Evolutionary conservation across 768 basidiomycete species (phyloP).

Genomic region (Hygrocybe coccinea): DNA sequence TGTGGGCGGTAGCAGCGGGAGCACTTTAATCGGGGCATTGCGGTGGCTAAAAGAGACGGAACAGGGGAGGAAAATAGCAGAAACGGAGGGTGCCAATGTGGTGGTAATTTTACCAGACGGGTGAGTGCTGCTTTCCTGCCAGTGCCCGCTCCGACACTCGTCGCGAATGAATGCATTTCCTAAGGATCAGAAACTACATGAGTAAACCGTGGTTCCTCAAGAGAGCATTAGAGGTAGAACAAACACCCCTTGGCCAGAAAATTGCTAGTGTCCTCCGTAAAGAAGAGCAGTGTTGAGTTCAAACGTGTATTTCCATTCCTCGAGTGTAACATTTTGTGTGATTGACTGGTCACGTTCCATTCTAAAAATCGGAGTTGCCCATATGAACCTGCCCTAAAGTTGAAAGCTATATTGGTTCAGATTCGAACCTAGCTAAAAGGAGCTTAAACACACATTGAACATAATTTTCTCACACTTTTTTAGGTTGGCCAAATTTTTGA

Average conservation of each 20-base stretch:
- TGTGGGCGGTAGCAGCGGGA: slow-evolving; percentile 91
- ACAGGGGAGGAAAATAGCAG: slow-evolving; percentile 57
- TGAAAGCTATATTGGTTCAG: no score
- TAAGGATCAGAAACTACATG: slow-evolving; percentile 89
- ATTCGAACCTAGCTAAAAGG: no score
- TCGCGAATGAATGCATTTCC: slow-evolving; percentile 3
- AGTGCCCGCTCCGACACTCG: slow-evolving; percentile 1
- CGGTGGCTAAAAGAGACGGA: slow-evolving; percentile 65
- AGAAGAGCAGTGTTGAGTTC: no score
- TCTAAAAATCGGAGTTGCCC: no score
- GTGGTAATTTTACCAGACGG: slow-evolving; percentile 88
- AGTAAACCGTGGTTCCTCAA: slow-evolving; percentile 88
- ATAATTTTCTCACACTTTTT: no score
- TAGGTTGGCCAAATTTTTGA: no score
- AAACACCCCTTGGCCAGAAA: slow-evolving; percentile 46
- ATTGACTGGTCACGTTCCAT: no score
- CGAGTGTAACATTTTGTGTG: no score
- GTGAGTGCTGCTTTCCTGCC: slow-evolving; percentile 57
- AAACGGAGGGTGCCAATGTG: slow-evolving; percentile 75
- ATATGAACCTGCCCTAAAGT: no score
- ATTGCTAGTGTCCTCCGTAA: no score
- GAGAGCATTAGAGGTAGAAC: slow-evolving; percentile 52
- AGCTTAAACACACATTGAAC: no score
- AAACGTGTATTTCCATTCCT: no score
- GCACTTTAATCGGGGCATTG: slow-evolving; percentile 72